Conservation (phyloP, 176 grass and related monocot genomes). For the Calamus simplicifolius region DNA sequence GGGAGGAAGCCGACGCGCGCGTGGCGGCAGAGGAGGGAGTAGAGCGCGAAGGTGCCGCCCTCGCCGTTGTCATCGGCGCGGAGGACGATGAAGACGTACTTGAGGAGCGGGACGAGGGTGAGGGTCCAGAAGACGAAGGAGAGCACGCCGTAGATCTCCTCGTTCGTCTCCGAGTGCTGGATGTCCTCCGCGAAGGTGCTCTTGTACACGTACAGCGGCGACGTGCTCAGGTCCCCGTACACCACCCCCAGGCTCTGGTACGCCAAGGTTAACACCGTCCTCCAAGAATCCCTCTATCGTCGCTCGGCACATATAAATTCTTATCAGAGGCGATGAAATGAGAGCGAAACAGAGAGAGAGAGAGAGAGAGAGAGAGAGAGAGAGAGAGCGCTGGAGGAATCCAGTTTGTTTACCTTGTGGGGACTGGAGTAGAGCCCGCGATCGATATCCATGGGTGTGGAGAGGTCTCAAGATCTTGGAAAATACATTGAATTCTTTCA, state of each 20-base stretch:
- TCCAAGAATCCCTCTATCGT: constrained; percentile 42
- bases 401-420: too few relatives aligned
- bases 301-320: too few relatives aligned
- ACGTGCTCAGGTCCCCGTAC: constrained; percentile 92
- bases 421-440: too few relatives aligned
- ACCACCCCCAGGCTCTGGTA: constrained; percentile 96
- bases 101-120: constrained; percentile 86
- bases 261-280: constrained; percentile 69
- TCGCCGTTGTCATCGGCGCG: constrained; percentile 95
- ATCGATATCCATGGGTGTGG: too few relatives aligned
- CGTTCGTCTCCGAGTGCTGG: constrained; percentile 92
- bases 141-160: constrained; percentile 93
- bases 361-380: too few relatives aligned
- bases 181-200: constrained; percentile 96
- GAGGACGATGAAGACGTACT: constrained; percentile 97
- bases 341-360: too few relatives aligned
- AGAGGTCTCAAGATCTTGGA: too few relatives aligned
- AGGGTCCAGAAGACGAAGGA: constrained; percentile 99
- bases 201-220: constrained; percentile 97
- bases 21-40: constrained; percentile 91
- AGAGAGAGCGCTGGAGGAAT: too few relatives aligned
- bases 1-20: constrained; percentile 78
- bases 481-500: too few relatives aligned
- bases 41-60: constrained; percentile 98
- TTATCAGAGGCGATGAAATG: too few relatives aligned